These are phyloP conservation scores for Penicillium thymicola DNA, from an alignment of 2,329 filamentous ascomycete species.

Conservation along the genomic window DNA sequence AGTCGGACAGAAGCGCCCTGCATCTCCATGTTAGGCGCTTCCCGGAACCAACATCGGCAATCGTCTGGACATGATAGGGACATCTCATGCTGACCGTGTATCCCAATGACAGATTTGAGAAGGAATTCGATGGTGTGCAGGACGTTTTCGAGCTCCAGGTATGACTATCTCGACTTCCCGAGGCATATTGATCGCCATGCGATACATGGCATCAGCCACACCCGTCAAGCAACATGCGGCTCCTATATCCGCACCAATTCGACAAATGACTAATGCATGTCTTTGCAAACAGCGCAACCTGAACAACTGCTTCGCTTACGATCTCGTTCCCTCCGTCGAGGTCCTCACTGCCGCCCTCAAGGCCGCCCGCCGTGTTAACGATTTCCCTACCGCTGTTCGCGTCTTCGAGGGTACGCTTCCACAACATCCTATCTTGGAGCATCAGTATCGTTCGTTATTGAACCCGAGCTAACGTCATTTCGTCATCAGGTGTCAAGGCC, in stretches of 20 bases:
- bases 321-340: conserved; percentile 91
- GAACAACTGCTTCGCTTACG: conserved; percentile 99
- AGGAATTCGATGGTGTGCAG: conserved; percentile 96
- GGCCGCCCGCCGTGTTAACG: conserved; percentile 93
- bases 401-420: conserved; percentile 85
- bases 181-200: conserved; percentile 18
- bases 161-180: conserved; percentile 38
- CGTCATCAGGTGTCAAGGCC: conserved; percentile 78
- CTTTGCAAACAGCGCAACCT: conserved; percentile 67
- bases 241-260: background rate
- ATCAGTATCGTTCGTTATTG: background rate
- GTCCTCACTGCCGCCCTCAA: conserved; percentile 89
- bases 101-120: conserved; percentile 77
- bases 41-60: conserved; percentile 10
- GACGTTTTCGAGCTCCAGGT: conserved; percentile 99
- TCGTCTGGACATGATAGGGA: conserved; percentile 14
- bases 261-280: conserved; percentile 11
- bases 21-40: conserved; percentile 12
- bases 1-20: conserved; percentile 8
- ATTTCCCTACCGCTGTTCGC: conserved; percentile 96
- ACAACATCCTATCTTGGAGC: conserved; percentile 1
- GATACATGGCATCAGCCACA: conserved; percentile 13
- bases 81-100: conserved; percentile 33
- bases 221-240: background rate
- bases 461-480: conserved; percentile 4